Conservation (phyloP, 2,329 filamentous ascomycete genomes). For the Calonectria pauciramosa region DNA sequence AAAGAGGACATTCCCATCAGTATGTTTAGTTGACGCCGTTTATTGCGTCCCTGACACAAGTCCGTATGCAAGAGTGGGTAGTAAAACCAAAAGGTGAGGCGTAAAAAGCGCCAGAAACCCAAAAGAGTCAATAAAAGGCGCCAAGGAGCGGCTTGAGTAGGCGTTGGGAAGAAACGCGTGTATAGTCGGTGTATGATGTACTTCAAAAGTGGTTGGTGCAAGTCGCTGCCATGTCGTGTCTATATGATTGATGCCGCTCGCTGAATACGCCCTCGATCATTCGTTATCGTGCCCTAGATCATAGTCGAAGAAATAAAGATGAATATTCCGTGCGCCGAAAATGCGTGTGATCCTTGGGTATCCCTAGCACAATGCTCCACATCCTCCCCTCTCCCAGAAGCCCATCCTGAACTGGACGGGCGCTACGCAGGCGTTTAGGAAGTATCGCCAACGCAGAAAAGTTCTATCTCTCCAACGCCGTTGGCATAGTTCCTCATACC, state of each 20-base stretch:
- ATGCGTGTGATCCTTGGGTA: constrained; percentile 50
- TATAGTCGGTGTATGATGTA: constrained; percentile 33
- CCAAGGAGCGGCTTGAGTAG: constrained; percentile 37
- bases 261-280: constrained; percentile 41
- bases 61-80: constrained; percentile 19
- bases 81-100: constrained; percentile 23
- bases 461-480: constrained; percentile 89
- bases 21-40: not conserved
- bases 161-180: constrained; percentile 29
- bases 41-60: constrained; percentile 9
- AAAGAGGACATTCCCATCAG: constrained; percentile 3
- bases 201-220: constrained; percentile 36
- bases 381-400: constrained; percentile 23
- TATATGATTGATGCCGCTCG: constrained; percentile 48
- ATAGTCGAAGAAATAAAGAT: constrained; percentile 44
- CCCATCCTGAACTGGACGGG: constrained; percentile 23
- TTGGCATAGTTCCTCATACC: constrained; percentile 71
- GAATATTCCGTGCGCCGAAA: constrained; percentile 48
- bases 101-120: constrained; percentile 24
- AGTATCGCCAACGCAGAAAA: constrained; percentile 78
- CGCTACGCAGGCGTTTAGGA: constrained; percentile 33
- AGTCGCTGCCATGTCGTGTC: constrained; percentile 49
- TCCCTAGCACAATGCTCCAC: constrained; percentile 46
- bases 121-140: constrained; percentile 37
- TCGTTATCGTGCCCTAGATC: constrained; percentile 45